Evolutionary conservation across 352 stramenopile genomes (phyloP).

Genomic region (Phytophthora brassicae): DNA sequence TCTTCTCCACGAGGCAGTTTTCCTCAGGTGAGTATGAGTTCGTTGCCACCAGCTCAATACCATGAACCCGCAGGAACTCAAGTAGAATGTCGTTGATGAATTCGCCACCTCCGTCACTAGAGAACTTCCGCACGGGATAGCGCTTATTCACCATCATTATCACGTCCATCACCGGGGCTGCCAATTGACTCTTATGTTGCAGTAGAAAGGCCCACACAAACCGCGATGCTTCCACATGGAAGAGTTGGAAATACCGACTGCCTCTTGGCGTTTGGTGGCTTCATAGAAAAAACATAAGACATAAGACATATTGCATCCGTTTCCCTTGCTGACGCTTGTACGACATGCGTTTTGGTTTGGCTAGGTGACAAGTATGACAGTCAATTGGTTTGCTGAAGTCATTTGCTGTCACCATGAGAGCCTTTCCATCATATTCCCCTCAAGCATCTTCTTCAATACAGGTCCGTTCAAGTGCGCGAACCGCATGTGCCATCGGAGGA

Average conservation of each 20-base stretch:
- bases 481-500: constrained; percentile 1
- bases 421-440: too few relatives aligned
- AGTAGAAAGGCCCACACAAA: background rate
- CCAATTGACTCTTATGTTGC: background rate
- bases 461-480: background rate
- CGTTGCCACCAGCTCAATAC: background rate
- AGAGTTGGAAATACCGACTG: background rate
- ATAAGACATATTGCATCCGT: background rate
- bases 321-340: background rate
- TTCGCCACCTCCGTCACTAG: background rate
- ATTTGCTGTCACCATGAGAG: background rate
- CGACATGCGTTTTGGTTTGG: background rate
- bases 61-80: background rate
- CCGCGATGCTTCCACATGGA: background rate
- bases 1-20: constrained; percentile 2
- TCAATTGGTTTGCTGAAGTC: background rate
- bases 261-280: background rate
- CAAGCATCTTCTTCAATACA: background rate
- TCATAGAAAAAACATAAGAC: background rate
- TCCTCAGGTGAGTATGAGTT: constrained; percentile 8
- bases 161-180: background rate
- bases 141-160: background rate
- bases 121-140: background rate
- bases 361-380: background rate
- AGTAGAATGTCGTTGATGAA: constrained; percentile 1